phyloP scores from a whole-genome alignment of 495 filamentous ascomycete genomes.

The Penicillium turbatum region DNA sequence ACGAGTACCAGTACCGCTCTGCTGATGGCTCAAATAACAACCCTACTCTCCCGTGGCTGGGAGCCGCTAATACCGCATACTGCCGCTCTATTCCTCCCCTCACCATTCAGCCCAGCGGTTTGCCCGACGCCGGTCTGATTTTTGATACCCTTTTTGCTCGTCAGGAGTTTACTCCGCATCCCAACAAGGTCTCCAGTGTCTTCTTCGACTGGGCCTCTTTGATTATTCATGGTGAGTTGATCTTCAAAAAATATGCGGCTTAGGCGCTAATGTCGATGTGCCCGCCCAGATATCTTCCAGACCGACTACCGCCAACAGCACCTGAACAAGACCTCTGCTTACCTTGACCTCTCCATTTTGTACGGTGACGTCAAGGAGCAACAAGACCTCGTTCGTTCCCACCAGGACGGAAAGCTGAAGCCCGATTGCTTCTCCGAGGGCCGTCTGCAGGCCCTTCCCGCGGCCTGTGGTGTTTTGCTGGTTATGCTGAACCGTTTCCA shows the following conservation, averaged over 20 bases:
- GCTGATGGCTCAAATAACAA: constrained; percentile 71
- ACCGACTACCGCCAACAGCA: constrained; percentile 51
- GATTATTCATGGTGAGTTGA: constrained; percentile 48
- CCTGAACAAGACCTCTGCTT: constrained; percentile 54
- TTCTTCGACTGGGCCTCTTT: constrained; percentile 58
- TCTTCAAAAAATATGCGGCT: too few species aligned
- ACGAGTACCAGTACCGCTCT: constrained; percentile 61
- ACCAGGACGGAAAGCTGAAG: constrained; percentile 55
- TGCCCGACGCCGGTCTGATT: constrained; percentile 51
- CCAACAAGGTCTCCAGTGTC: constrained; percentile 55
- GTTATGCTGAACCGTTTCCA: constrained; percentile 66
- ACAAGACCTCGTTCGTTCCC: constrained; percentile 52
- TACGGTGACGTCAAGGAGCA: constrained; percentile 56
- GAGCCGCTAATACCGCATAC: constrained; percentile 54
- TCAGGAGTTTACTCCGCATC: constrained; percentile 49
- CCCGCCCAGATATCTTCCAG: constrained; percentile 50
- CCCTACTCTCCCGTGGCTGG: constrained; percentile 51
- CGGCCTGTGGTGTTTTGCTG: constrained; percentile 53
- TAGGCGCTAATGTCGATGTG: constrained; percentile 4
- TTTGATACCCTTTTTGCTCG: constrained; percentile 54
- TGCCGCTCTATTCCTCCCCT: constrained; percentile 50
- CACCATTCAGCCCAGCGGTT: constrained; percentile 47
- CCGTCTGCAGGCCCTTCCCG: constrained; percentile 52
- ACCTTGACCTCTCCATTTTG: constrained; percentile 55
- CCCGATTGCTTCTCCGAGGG: constrained; percentile 55